phyloP scores from a whole-genome alignment of 768 basidiomycete species.

The Tubosaeta sp. region DNA sequence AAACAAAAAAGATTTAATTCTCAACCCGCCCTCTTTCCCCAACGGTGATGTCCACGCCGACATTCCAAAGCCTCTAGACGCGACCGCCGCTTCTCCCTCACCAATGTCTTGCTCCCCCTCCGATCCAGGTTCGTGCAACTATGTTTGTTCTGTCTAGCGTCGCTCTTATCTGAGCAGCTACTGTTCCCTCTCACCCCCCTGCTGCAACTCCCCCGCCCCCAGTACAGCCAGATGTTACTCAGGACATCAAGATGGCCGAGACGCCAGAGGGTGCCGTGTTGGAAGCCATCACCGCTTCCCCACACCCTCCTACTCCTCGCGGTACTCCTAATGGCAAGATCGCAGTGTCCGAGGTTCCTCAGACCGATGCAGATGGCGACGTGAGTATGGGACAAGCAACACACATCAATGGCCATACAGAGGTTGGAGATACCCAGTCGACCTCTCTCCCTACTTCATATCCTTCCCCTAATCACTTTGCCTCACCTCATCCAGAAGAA shows the following conservation, averaged over 20 bases:
- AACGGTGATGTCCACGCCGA: slow-evolving; percentile 58
- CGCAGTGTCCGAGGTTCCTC: slow-evolving; percentile 29
- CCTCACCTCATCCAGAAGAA: slow-evolving; percentile 26
- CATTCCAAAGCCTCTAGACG: slow-evolving; percentile 39
- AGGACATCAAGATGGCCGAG: slow-evolving; percentile 57
- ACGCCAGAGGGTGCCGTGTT: slow-evolving; percentile 17
- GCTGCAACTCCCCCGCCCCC: slow-evolving; percentile 45
- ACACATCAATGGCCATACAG: slow-evolving; percentile 25
- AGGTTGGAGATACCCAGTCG: slow-evolving; percentile 2
- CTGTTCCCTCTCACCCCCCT: slow-evolving; percentile 42
- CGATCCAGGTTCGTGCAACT: slow-evolving; percentile 46
- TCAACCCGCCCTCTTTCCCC: slow-evolving; percentile 40
- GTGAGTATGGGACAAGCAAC: slow-evolving; percentile 26
- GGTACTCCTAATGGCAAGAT: slow-evolving; percentile 21
- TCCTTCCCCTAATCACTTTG: slow-evolving; percentile 31
- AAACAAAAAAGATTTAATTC: slow-evolving; percentile 23
- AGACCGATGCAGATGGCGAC: slow-evolving; percentile 27
- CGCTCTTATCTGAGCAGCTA: slow-evolving; percentile 34
- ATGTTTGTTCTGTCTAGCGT: slow-evolving; percentile 17
- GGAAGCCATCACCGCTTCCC: slow-evolving; percentile 12
- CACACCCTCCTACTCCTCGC: slow-evolving; percentile 6
- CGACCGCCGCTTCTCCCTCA: slow-evolving; percentile 26
- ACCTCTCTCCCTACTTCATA: slow-evolving; percentile 29
- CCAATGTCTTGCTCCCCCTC: slow-evolving; percentile 41
- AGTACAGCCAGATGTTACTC: slow-evolving; percentile 39